These are phyloP conservation scores for Paralagenidium karlingii DNA, from an alignment of 352 stramenopile genomes.

Conservation along the genomic window DNA sequence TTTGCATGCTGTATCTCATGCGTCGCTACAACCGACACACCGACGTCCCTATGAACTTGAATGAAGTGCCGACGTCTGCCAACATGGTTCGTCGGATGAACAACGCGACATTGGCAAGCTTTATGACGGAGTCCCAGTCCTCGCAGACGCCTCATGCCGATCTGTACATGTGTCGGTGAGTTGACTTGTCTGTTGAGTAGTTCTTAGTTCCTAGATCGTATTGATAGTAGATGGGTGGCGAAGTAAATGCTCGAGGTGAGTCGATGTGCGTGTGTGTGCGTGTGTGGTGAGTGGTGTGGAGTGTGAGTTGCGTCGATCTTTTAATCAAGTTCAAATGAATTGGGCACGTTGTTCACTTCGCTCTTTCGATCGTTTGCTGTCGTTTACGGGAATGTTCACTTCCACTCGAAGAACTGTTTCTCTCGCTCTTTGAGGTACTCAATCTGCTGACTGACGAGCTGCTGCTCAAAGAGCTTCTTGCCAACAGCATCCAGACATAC, in stretches of 20 bases:
- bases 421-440: constrained; percentile 21
- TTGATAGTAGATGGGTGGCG: too few species aligned
- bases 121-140: constrained; percentile 34
- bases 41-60: constrained; percentile 7
- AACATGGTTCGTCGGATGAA: constrained; percentile 1
- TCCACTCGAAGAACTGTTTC: constrained; percentile 37
- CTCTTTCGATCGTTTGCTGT: too few species aligned
- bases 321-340: too few species aligned
- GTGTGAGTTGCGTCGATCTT: too few species aligned
- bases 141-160: constrained; percentile 10
- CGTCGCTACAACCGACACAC: constrained; percentile 23
- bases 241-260: too few species aligned
- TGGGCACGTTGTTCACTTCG: too few species aligned
- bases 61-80: constrained; percentile 6
- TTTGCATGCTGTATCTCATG: constrained; percentile 86
- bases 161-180: too few species aligned
- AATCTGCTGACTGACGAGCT: constrained; percentile 19
- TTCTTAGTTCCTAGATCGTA: too few species aligned
- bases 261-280: too few species aligned
- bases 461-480: constrained; percentile 22
- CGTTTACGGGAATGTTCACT: too few species aligned
- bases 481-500: constrained; percentile 32
- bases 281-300: too few species aligned
- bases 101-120: constrained; percentile 35
- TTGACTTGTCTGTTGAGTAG: too few species aligned